Conservation (phyloP, 169 alveolate genomes). For the Plasmodium chabaudi region DNA sequence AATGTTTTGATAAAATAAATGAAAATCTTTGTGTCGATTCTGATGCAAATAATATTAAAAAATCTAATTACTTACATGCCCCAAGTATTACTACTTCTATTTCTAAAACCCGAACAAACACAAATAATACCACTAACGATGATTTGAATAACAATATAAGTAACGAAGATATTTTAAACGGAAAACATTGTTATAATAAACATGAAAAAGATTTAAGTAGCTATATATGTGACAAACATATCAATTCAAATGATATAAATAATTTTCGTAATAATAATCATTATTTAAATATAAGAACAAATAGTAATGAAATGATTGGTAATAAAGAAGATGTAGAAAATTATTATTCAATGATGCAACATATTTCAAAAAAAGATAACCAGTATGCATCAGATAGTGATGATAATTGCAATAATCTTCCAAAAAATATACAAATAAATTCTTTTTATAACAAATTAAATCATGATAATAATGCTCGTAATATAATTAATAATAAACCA, state of each 20-base stretch:
- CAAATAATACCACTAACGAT: too few species aligned
- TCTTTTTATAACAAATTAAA: conserved; percentile 11
- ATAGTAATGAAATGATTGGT: neutral
- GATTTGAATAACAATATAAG: neutral
- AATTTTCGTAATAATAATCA: neutral
- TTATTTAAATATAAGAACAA: neutral
- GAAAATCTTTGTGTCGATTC: conserved; percentile 6
- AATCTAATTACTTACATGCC: neutral
- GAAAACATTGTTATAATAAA: too few species aligned
- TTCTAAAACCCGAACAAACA: too few species aligned
- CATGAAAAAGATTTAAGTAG: too few species aligned
- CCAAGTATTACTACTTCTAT: too few species aligned
- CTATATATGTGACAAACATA: neutral
- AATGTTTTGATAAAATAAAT: conserved; percentile 3
- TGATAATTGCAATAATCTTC: conserved; percentile 11
- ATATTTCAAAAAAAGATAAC: neutral
- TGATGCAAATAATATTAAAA: neutral
- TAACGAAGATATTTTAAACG: neutral
- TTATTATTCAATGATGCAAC: conserved; percentile 18
- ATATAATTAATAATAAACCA: neutral
- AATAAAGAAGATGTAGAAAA: conserved; percentile 11
- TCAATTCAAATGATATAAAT: neutral
- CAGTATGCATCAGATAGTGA: conserved; percentile 1
- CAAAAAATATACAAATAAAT: neutral
- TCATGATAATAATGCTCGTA: neutral